Percentiles rank a stretch among this genome's conserved stretches.
These are phyloP conservation scores for Wakefieldia striispora DNA, from an alignment of 768 basidiomycete species.

Conservation along the genomic window DNA sequence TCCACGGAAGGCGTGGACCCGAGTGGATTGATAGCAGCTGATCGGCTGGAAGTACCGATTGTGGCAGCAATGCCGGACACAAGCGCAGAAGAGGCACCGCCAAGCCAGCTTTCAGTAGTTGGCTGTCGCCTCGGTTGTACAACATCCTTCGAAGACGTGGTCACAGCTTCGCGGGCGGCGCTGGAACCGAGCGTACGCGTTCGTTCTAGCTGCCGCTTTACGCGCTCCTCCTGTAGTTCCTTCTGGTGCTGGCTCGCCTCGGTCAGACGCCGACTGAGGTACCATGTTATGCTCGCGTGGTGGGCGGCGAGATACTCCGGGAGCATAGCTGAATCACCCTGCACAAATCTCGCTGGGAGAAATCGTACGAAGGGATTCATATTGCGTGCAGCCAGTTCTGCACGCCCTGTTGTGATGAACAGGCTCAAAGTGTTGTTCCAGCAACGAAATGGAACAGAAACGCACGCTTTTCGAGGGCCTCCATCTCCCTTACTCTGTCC, in stretches of 20 bases:
- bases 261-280: slow-evolving; percentile 76
- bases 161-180: slow-evolving; percentile 62
- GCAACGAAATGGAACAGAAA: slow-evolving; percentile 13
- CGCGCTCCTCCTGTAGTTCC: slow-evolving; percentile 91
- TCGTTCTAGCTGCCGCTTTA: slow-evolving; percentile 84
- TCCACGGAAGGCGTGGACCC: slow-evolving; percentile 35
- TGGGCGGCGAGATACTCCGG: slow-evolving; percentile 85
- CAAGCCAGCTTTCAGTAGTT: slow-evolving; percentile 56
- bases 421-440: slow-evolving; percentile 18
- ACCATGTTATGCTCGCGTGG: slow-evolving; percentile 90
- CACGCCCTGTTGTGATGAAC: slow-evolving; percentile 49
- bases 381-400: slow-evolving; percentile 61
- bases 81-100: slow-evolving; percentile 53
- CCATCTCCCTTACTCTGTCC: slow-evolving; percentile 85
- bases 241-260: slow-evolving; percentile 77
- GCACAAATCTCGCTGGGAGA: slow-evolving; percentile 67
- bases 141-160: slow-evolving; percentile 37
- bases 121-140: slow-evolving; percentile 17
- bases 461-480: slow-evolving; percentile 85
- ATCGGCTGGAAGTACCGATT: slow-evolving; percentile 44
- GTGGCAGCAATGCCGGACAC: slow-evolving; percentile 56
- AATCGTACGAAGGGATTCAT: slow-evolving; percentile 65
- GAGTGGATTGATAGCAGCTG: slow-evolving; percentile 26
- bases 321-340: slow-evolving; percentile 46
- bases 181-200: slow-evolving; percentile 78